These are phyloP conservation scores for Phanerochaete carnosa DNA, from an alignment of 768 basidiomycete genomes.

Conservation along the genomic window DNA sequence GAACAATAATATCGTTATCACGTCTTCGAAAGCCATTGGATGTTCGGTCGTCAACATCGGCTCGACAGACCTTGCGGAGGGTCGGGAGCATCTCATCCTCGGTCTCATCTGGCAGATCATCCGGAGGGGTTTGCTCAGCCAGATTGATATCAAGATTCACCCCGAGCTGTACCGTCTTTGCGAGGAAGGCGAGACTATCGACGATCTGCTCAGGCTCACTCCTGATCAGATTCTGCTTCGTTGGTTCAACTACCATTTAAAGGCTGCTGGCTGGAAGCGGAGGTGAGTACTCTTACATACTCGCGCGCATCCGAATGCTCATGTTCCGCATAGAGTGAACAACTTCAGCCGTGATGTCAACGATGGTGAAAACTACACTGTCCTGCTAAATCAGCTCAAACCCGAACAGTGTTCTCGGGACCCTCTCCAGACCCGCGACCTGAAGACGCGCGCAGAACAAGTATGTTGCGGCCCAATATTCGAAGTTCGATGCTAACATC, in stretches of 20 bases:
- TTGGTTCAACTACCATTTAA: conserved; percentile 99
- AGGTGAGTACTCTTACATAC: conserved; percentile 46
- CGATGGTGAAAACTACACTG: conserved; percentile 97
- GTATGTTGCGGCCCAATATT: conserved; percentile 23
- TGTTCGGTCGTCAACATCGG: conserved; percentile 99
- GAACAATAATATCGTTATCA: conserved; percentile 99
- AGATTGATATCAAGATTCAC: conserved; percentile 98
- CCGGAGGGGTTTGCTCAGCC: conserved; percentile 84
- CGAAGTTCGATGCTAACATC: neutral
- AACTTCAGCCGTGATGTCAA: conserved; percentile 98
- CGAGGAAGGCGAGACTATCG: conserved; percentile 96
- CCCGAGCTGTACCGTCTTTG: conserved; percentile 95
- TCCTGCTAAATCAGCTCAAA: conserved; percentile 93
- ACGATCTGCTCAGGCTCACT: conserved; percentile 89
- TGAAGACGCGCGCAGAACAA: conserved; percentile 85
- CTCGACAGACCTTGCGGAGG: conserved; percentile 86
- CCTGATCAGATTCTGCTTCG: conserved; percentile 97
- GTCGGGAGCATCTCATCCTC: conserved; percentile 93
- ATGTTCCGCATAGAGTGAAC: conserved; percentile 60
- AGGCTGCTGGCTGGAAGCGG: conserved; percentile 88
- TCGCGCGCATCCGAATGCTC: neutral
- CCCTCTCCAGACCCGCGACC: conserved; percentile 82
- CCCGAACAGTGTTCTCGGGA: conserved; percentile 90
- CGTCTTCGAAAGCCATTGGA: conserved; percentile 96
- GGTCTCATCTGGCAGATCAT: conserved; percentile 99